Conservation (phyloP, 2,329 filamentous ascomycete species). For the Pseudocercospora ulei region DNA sequence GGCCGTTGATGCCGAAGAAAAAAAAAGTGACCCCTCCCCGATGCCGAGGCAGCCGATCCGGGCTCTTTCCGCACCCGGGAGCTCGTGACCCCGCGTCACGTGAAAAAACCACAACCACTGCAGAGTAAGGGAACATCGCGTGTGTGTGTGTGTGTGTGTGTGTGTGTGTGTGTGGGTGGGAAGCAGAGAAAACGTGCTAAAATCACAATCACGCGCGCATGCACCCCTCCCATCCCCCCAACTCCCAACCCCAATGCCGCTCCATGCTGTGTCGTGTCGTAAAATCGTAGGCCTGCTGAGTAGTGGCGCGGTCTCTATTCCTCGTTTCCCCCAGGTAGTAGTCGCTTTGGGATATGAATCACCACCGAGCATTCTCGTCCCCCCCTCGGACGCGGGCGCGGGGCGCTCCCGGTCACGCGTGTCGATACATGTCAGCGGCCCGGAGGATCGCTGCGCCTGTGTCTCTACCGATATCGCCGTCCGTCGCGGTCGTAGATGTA, state of each 20-base stretch:
- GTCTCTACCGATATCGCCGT: constrained; percentile 18
- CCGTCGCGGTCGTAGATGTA: constrained; percentile 51
- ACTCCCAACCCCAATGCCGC: constrained; percentile 5
- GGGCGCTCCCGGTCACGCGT: not conserved
- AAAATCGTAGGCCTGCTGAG: constrained; percentile 10
- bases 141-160: not conserved
- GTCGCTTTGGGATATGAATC: constrained; percentile 3
- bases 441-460: not conserved
- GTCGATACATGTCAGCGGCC: constrained; percentile 3
- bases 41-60: too few relatives aligned
- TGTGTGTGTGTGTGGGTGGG: not conserved
- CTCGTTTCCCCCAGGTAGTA: constrained; percentile 4
- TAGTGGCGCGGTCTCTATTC: constrained; percentile 6
- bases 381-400: too few relatives aligned
- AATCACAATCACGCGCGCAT: constrained; percentile 6
- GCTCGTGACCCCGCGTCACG: too few relatives aligned
- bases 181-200: constrained; percentile 3
- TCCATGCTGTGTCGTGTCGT: constrained; percentile 10
- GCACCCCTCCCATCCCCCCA: too few relatives aligned
- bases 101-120: constrained; percentile 6
- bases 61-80: too few relatives aligned
- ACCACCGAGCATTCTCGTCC: too few relatives aligned
- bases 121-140: not conserved
- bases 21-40: too few relatives aligned
- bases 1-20: too few relatives aligned